A percentile compares a stretch with the other conserved stretches of the same genome.
These are phyloP conservation scores for Xylaria bambusicola DNA, from an alignment of 495 filamentous ascomycete genomes.

Conservation along the genomic window DNA sequence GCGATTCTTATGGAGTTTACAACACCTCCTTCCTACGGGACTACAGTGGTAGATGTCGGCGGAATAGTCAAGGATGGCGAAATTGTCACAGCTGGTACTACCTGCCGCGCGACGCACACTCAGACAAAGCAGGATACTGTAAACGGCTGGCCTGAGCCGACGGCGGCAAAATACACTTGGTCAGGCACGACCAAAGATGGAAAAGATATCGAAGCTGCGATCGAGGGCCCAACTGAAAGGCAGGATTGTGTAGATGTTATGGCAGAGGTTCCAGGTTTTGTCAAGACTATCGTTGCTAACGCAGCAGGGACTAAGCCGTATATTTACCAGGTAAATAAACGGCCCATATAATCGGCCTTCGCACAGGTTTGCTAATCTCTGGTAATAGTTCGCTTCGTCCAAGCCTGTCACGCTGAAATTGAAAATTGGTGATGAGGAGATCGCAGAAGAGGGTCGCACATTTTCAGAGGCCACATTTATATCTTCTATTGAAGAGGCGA, in stretches of 20 bases:
- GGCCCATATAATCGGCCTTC: background rate
- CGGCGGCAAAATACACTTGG: conserved; percentile 74
- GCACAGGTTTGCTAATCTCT: conserved; percentile 11
- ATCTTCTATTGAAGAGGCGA: conserved; percentile 44
- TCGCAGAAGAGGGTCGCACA: conserved; percentile 71
- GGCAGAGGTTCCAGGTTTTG: conserved; percentile 91
- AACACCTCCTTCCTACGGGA: conserved; percentile 92
- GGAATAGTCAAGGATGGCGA: conserved; percentile 78
- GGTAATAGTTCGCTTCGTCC: conserved; percentile 62
- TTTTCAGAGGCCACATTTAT: conserved; percentile 94
- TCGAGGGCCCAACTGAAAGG: conserved; percentile 72
- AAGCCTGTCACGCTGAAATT: conserved; percentile 68
- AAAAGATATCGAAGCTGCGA: conserved; percentile 63
- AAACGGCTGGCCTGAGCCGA: conserved; percentile 89
- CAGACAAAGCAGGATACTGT: conserved; percentile 67
- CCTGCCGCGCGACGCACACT: conserved; percentile 65
- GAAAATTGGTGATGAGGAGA: conserved; percentile 76
- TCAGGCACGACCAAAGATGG: conserved; percentile 75
- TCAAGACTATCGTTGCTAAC: conserved; percentile 86
- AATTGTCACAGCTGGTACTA: conserved; percentile 71
- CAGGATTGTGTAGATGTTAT: conserved; percentile 92
- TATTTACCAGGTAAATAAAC: conserved; percentile 80
- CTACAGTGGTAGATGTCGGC: conserved; percentile 82
- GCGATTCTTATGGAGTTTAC: conserved; percentile 95
- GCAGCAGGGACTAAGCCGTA: conserved; percentile 92